A percentile compares a stretch with the other conserved stretches of the same genome.
Conservation (phyloP, 2,329 filamentous ascomycete genomes). For the Verticillium albo-atrum region DNA sequence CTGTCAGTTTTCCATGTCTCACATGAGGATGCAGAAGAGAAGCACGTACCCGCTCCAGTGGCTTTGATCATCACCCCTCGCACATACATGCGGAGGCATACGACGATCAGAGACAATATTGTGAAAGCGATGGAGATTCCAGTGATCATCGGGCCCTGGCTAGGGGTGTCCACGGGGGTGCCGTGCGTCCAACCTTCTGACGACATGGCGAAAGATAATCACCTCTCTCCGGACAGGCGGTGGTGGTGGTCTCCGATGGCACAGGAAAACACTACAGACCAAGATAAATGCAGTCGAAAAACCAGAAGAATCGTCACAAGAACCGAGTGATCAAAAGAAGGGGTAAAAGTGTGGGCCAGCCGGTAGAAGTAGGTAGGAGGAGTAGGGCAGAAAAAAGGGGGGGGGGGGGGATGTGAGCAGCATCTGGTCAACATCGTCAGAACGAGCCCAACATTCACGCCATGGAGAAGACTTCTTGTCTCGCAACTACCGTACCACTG, state of each 20-base stretch:
- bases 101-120: slow-evolving; percentile 21
- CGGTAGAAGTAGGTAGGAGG: background rate
- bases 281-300: background rate
- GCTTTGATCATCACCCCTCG: slow-evolving; percentile 27
- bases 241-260: slow-evolving; percentile 13
- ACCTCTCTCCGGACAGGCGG: slow-evolving; percentile 34
- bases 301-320: background rate
- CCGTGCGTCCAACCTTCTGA: slow-evolving; percentile 29
- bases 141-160: slow-evolving; percentile 24
- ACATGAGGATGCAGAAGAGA: background rate
- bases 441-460: background rate
- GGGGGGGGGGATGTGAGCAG: background rate
- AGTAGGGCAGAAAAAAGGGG: background rate
- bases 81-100: slow-evolving; percentile 29
- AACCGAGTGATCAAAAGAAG: background rate
- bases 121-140: slow-evolving; percentile 24
- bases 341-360: background rate
- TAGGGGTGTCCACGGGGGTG: slow-evolving; percentile 23
- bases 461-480: background rate
- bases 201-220: slow-evolving; percentile 17
- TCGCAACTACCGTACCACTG: background rate
- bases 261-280: background rate
- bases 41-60: slow-evolving; percentile 22
- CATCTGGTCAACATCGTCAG: background rate
- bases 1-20: background rate